Conservation (phyloP, 495 filamentous ascomycete species). For the Pyronema omphalodes region DNA sequence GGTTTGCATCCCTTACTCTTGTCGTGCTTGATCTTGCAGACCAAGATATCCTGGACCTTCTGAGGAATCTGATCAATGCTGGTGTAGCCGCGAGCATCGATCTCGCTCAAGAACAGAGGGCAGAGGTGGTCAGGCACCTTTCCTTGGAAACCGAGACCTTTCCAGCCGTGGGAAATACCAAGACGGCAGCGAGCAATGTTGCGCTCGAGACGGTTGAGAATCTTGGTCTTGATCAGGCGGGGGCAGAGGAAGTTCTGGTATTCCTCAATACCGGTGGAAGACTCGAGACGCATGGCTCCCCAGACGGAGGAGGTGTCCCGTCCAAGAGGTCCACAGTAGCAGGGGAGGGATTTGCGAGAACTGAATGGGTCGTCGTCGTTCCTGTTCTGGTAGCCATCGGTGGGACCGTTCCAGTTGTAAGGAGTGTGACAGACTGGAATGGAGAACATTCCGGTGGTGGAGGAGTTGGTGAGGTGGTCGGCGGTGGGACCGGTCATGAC, state of each 20-base stretch:
- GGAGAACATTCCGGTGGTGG: constrained; percentile 16
- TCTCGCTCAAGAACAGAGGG: constrained; percentile 10
- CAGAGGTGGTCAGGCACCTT: constrained; percentile 11
- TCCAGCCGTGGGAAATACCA: constrained; percentile 6
- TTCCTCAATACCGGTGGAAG: constrained; percentile 1
- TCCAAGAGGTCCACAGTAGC: constrained; percentile 18
- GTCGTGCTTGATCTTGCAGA: constrained; percentile 16
- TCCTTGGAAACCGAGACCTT: constrained; percentile 1
- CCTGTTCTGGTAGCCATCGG: constrained; percentile 4
- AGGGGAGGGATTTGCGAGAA: constrained; percentile 14
- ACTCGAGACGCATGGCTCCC: constrained; percentile 14
- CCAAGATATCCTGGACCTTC: constrained; percentile 10
- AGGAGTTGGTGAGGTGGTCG: constrained; percentile 9
- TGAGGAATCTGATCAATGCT: constrained; percentile 10
- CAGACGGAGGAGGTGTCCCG: constrained; percentile 13
- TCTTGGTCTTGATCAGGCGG: constrained; percentile 12
- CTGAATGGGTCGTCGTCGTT: constrained; percentile 8
- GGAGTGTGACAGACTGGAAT: constrained; percentile 17
- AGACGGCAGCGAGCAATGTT: constrained; percentile 17
- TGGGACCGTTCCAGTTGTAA: constrained; percentile 21
- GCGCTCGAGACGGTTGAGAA: constrained; percentile 15
- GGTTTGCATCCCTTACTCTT: constrained; percentile 9
- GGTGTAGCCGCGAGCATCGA: constrained; percentile 8
- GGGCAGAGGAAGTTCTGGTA: constrained; percentile 15
- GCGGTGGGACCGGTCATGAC: constrained; percentile 13